These are phyloP conservation scores for Pseudogymnoascus sp. DNA, from an alignment of 2,329 filamentous ascomycete species.

Conservation along the genomic window DNA sequence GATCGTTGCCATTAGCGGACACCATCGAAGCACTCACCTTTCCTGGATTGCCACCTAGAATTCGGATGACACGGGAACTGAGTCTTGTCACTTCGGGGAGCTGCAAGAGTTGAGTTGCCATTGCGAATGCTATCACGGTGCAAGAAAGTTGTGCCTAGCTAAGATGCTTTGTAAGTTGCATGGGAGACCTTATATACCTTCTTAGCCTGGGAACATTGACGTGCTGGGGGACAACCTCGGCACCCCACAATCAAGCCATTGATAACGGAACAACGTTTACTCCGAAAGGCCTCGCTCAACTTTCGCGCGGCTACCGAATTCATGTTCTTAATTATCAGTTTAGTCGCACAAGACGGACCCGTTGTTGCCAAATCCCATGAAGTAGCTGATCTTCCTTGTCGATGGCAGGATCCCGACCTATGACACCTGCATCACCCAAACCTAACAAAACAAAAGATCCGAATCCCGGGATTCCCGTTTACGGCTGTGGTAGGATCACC, in stretches of 20 bases:
- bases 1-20: constrained; percentile 3
- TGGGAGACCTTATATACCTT: background rate
- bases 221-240: constrained; percentile 3
- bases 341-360: constrained; percentile 7
- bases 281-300: constrained; percentile 9
- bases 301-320: constrained; percentile 7
- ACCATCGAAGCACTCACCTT: constrained; percentile 50
- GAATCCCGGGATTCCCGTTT: constrained; percentile 51
- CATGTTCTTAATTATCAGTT: constrained; percentile 8
- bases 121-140: constrained; percentile 10
- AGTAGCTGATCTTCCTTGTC: constrained; percentile 5
- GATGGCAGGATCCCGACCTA: constrained; percentile 26
- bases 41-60: constrained; percentile 84
- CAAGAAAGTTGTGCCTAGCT: background rate
- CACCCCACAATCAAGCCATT: background rate
- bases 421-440: constrained; percentile 27
- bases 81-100: constrained; percentile 70
- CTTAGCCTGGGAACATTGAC: background rate
- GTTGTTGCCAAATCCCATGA: constrained; percentile 4
- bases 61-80: constrained; percentile 69
- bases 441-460: constrained; percentile 49
- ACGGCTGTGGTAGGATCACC: constrained; percentile 52
- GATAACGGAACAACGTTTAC: constrained; percentile 6
- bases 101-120: constrained; percentile 26
- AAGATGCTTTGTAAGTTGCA: background rate